phyloP scores from a whole-genome alignment of 345 rosid species.

The Draba incana region DNA sequence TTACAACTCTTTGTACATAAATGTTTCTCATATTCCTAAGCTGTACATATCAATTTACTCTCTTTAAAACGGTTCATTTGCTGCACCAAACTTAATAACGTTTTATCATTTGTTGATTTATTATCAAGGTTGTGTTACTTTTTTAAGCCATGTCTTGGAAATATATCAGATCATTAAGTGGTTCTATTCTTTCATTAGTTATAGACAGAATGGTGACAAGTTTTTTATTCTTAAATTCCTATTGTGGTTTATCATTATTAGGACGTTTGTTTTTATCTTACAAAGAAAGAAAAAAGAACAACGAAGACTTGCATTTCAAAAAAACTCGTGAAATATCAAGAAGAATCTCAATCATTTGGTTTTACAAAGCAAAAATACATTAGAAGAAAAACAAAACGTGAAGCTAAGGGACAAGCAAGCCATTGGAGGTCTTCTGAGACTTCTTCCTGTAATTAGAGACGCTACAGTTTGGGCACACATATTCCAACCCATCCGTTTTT shows the following conservation, averaged over 20 bases:
- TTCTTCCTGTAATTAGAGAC: slow-evolving; percentile 85
- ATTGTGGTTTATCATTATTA: not conserved
- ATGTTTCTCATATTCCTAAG: not conserved
- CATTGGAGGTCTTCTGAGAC: slow-evolving; percentile 74
- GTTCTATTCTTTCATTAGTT: too few species aligned
- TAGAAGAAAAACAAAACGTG: not conserved
- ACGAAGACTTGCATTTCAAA: slow-evolving; percentile 27
- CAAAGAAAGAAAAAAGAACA: not conserved
- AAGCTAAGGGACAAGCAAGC: slow-evolving; percentile 41
- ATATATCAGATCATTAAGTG: not conserved
- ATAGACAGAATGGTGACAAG: too few species aligned
- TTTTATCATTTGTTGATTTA: not conserved
- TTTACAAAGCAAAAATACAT: not conserved
- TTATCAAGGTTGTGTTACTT: not conserved
- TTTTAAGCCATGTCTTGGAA: not conserved
- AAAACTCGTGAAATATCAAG: slow-evolving; percentile 19
- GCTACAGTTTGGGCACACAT: slow-evolving; percentile 95
- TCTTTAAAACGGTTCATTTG: not conserved
- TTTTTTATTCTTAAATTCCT: not conserved
- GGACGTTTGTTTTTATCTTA: not conserved
- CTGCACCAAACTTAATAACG: not conserved
- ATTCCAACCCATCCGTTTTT: slow-evolving; percentile 95
- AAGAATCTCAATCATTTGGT: slow-evolving; percentile 27
- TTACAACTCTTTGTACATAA: slow-evolving; percentile 23
- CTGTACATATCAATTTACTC: slow-evolving; percentile 14